These are phyloP conservation scores for Pseudopithomyces maydicus DNA, from an alignment of 2,329 filamentous ascomycete species.

Conservation along the genomic window DNA sequence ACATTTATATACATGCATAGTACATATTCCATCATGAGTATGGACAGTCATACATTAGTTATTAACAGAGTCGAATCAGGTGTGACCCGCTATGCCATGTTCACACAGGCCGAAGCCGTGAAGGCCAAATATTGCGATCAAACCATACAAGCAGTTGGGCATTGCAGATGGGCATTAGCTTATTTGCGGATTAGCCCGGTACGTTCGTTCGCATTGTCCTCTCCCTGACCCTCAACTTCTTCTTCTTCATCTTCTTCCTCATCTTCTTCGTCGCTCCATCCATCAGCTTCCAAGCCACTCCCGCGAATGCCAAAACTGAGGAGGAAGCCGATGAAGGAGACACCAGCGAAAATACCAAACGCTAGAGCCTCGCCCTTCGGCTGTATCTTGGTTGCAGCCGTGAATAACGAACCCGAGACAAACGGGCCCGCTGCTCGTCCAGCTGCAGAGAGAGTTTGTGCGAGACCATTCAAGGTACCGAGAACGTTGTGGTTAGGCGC, in stretches of 20 bases:
- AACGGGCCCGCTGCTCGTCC: constrained; percentile 89
- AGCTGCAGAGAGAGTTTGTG: constrained; percentile 89
- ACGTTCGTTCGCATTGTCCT: constrained; percentile 27
- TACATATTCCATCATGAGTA: neutral
- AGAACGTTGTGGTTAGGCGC: constrained; percentile 84
- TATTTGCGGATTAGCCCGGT: constrained; percentile 38
- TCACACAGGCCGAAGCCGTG: neutral
- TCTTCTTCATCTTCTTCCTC: constrained; percentile 37
- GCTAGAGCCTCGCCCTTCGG: constrained; percentile 84
- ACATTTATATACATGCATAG: neutral
- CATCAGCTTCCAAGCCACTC: constrained; percentile 62
- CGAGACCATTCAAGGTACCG: constrained; percentile 89
- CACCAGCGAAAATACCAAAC: constrained; percentile 85
- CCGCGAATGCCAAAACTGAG: constrained; percentile 79
- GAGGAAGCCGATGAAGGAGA: constrained; percentile 80
- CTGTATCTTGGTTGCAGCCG: constrained; percentile 71
- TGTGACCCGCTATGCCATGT: neutral
- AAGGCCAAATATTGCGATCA: constrained; percentile 17
- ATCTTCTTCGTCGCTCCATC: constrained; percentile 51
- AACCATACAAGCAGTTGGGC: neutral
- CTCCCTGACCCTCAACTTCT: constrained; percentile 21
- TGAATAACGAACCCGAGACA: constrained; percentile 84
- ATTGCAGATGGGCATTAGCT: neutral
- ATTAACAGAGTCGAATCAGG: neutral
- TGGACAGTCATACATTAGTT: neutral